Base-by-base conservation (phyloP, 179 eudicot genomes). In the Heliamphora pulchella region DNA sequence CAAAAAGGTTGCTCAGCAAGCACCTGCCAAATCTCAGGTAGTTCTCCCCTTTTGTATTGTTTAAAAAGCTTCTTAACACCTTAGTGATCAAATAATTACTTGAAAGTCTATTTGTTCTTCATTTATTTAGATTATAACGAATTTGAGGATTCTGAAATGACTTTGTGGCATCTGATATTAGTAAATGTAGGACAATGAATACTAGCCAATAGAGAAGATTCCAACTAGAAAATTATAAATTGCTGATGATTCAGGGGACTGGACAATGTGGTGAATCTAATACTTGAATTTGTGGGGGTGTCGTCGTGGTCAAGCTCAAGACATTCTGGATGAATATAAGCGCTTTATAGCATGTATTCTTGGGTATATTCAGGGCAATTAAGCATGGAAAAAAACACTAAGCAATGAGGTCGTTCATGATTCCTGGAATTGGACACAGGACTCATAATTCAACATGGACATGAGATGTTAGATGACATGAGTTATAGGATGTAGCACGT, bases 21-120 rank as follows among this genome's bases (percentile, higher is more conserved):
- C 75, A 44, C 61, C 86, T 73, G 74, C 86, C 47, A 89, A 87
- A 75, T 89, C 89, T 64, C 86, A 82, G 91, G 91, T 89, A 83
- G 2, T 10, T 39, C 54, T 69, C 2, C 8, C 46, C 9, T 15
- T 70, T 69, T 54, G 43, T 43, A 51, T 31, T 41, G 22, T 39
- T 6, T 46, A 9, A 46, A 70, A 47, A 47, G 47, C 10, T 18
- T 71, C 9, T 63, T 71, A 18, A 13, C 50, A 43, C 17, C 0
- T 66, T 10, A 31, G 47, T 31, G 70, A 66, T 66, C 47, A 41
- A 68, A 17, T 70, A 54, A 15, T 10, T 11, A 10, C 0, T 71
- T 17, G 13, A 43, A 15, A 57, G 17, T 75, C 46, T 5, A 7
- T 51, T 17, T 31, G 44, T 53, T 8, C 0, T 71, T 58, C 74